phyloP scores from a whole-genome alignment of 192 early-diverging fungal species.

The Entomortierella chlamydospora region DNA sequence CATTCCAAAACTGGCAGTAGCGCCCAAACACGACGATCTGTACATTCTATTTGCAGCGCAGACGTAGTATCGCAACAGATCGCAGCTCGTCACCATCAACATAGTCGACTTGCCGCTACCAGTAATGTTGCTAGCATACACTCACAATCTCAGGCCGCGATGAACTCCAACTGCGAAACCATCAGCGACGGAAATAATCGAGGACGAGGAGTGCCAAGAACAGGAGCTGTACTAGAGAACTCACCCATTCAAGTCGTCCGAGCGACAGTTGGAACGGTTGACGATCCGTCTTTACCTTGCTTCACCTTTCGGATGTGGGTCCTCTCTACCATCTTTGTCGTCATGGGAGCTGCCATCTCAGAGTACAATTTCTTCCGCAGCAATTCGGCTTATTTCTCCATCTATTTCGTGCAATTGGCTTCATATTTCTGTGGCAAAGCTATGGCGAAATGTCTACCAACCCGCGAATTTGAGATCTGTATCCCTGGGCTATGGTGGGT shows the following conservation, averaged over 20 bases:
- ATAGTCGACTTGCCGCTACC: slow-evolving; percentile 15
- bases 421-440: slow-evolving; percentile 50
- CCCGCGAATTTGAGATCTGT: slow-evolving; percentile 30
- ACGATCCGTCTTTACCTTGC: slow-evolving; percentile 59
- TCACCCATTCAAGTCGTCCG: slow-evolving; percentile 53
- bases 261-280: slow-evolving; percentile 44
- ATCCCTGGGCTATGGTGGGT: slow-evolving; percentile 9
- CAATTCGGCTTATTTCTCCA: slow-evolving; percentile 40
- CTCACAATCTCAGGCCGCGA: slow-evolving; percentile 18
- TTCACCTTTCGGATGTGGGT: slow-evolving; percentile 67
- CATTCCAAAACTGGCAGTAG: background rate
- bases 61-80: slow-evolving; percentile 47
- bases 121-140: slow-evolving; percentile 30
- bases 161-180: slow-evolving; percentile 5
- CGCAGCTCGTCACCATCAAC: slow-evolving; percentile 29
- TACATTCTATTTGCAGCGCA: slow-evolving; percentile 38
- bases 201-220: slow-evolving; percentile 2
- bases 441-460: slow-evolving; percentile 47
- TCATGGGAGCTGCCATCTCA: slow-evolving; percentile 54
- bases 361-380: slow-evolving; percentile 58
- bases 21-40: slow-evolving; percentile 14
- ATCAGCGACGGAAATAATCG: background rate
- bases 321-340: slow-evolving; percentile 52
- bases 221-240: slow-evolving; percentile 35
- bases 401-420: slow-evolving; percentile 57